Conservation (phyloP, 2,329 filamentous ascomycete species). For the Colletotrichum sidae region DNA sequence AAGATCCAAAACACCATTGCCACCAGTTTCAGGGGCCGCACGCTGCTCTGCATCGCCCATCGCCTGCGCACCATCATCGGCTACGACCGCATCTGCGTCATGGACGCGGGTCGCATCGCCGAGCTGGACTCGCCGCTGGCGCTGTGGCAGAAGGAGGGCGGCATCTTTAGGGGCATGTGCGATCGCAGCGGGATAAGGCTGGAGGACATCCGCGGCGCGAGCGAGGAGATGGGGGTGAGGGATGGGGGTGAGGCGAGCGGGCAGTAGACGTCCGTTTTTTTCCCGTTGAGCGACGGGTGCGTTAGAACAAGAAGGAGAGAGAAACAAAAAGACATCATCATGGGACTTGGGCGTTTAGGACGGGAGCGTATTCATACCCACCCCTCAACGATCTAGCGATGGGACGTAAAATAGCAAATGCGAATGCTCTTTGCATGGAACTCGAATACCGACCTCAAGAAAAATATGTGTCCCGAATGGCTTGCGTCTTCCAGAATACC, state of each 20-base stretch:
- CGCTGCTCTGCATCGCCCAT: slow-evolving; percentile 92
- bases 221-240: slow-evolving; percentile 45
- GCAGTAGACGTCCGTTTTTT: neutral
- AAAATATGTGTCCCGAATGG: too few species aligned
- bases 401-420: too few species aligned
- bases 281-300: neutral
- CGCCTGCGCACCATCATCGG: slow-evolving; percentile 90
- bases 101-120: slow-evolving; percentile 89
- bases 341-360: neutral
- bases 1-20: slow-evolving; percentile 95
- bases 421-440: too few species aligned
- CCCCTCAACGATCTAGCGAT: neutral
- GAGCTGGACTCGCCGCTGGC: slow-evolving; percentile 83
- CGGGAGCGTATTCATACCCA: slow-evolving; percentile 2
- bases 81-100: slow-evolving; percentile 96
- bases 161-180: slow-evolving; percentile 92
- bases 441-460: too few species aligned
- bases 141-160: slow-evolving; percentile 75
- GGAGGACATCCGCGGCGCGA: slow-evolving; percentile 64
- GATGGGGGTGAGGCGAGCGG: slow-evolving; percentile 33
- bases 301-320: neutral
- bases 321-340: neutral
- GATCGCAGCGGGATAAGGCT: slow-evolving; percentile 81
- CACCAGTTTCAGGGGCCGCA: slow-evolving; percentile 85
- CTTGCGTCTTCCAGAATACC: too few species aligned